phyloP scores from a whole-genome alignment of 202 grass and related monocot genomes.

The Setaria italica region DNA sequence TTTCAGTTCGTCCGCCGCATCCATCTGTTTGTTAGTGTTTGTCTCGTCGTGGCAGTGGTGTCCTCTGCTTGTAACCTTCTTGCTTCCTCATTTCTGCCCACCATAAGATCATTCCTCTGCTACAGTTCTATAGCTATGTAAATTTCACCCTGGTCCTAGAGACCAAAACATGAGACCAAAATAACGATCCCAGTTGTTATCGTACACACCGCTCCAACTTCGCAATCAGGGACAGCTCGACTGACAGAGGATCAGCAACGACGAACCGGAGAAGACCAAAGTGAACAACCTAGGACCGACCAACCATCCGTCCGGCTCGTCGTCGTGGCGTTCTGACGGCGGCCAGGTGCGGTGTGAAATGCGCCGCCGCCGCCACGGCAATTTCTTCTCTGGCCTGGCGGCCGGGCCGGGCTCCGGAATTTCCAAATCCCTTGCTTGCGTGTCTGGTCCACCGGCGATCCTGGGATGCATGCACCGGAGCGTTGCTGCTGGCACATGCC shows the following conservation, averaged over 20 bases:
- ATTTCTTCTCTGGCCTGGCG: background rate
- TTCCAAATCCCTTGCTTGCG: background rate
- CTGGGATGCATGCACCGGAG: background rate
- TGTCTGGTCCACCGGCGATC: background rate
- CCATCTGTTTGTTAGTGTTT: too few species aligned
- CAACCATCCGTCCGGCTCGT: too few species aligned
- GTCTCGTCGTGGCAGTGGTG: too few species aligned
- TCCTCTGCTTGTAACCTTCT: too few species aligned
- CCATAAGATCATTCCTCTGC: background rate
- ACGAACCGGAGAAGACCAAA: background rate
- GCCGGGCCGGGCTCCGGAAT: too few species aligned
- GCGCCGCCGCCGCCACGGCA: background rate
- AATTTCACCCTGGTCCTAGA: too few species aligned
- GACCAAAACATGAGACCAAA: too few species aligned
- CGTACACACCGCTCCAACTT: background rate
- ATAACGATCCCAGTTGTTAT: too few species aligned
- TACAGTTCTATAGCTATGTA: too few species aligned
- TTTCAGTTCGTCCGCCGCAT: too few species aligned
- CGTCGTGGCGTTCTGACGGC: background rate
- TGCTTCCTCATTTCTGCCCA: background rate
- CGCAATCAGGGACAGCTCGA: background rate
- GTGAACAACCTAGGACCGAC: background rate
- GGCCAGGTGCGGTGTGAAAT: constrained; percentile 14
- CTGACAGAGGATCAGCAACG: background rate
- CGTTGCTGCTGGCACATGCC: background rate